Conservation (phyloP, 1,284 basidiomycete species). For the Trichosporon ovoides region DNA sequence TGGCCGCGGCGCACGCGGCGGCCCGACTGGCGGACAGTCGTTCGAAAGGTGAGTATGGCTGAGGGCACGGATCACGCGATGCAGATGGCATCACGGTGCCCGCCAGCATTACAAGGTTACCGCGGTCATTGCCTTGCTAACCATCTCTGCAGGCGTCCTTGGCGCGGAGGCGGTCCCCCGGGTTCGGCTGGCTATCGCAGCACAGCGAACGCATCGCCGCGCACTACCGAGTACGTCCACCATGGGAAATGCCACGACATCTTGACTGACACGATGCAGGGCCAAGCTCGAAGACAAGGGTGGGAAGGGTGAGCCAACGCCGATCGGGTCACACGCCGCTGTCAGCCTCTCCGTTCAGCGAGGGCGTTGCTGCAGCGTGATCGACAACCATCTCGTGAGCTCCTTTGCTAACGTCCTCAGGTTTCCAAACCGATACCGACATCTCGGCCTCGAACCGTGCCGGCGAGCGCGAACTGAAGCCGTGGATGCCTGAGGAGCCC, state of each 20-base stretch:
- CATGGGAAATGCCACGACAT: neutral
- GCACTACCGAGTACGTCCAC: slow-evolving; percentile 7
- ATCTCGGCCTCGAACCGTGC: slow-evolving; percentile 57
- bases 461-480: slow-evolving; percentile 71
- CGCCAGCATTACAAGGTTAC: too few species aligned
- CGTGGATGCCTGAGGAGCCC: slow-evolving; percentile 59
- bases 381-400: too few species aligned
- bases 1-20: slow-evolving; percentile 21
- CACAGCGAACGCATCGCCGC: slow-evolving; percentile 13
- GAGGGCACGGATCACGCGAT: neutral
- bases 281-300: slow-evolving; percentile 13
- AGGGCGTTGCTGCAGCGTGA: too few species aligned
- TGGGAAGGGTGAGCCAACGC: slow-evolving; percentile 13
- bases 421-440: slow-evolving; percentile 82
- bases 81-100: neutral
- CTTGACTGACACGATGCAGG: neutral
- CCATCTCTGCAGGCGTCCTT: neutral
- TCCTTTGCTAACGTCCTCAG: slow-evolving; percentile 48
- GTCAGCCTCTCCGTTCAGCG: too few species aligned
- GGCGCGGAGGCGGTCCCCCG: slow-evolving; percentile 37
- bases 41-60: slow-evolving; percentile 2
- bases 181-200: slow-evolving; percentile 24
- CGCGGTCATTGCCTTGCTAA: too few species aligned
- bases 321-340: slow-evolving; percentile 27
- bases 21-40: slow-evolving; percentile 8